Evolutionary conservation across 768 basidiomycete species (phyloP).

Genomic region (Hirschioporus abietinus): DNA sequence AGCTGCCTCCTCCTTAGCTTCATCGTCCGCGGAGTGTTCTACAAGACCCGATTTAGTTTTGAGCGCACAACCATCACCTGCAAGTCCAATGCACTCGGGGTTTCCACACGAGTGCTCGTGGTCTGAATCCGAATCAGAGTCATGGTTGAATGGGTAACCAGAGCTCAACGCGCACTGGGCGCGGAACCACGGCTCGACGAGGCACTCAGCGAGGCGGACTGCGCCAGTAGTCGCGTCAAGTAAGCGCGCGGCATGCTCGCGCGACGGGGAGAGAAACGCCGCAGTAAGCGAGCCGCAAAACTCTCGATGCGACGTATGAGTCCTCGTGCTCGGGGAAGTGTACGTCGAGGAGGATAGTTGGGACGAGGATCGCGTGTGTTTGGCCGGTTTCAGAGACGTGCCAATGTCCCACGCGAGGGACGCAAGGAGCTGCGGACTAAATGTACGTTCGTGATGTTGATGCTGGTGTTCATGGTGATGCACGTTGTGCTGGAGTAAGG

Average conservation of each 20-base stretch:
- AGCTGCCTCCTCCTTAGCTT: background rate
- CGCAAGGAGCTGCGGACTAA: background rate
- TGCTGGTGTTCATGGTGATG: background rate
- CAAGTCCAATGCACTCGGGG: constrained; percentile 5
- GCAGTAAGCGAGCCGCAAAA: constrained; percentile 70
- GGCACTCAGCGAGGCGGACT: constrained; percentile 59
- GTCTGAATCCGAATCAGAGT: background rate
- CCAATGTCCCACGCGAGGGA: background rate
- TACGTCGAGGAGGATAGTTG: constrained; percentile 25
- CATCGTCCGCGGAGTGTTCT: background rate
- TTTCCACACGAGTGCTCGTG: background rate
- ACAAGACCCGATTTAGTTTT: constrained; percentile 27
- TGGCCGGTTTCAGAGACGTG: background rate
- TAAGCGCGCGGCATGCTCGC: constrained; percentile 42
- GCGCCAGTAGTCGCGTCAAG: constrained; percentile 65
- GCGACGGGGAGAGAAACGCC: constrained; percentile 49
- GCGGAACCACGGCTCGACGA: constrained; percentile 71
- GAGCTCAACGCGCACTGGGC: constrained; percentile 36
- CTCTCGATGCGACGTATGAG: constrained; percentile 49
- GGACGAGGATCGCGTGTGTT: background rate
- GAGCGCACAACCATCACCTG: constrained; percentile 32
- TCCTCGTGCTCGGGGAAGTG: constrained; percentile 39
- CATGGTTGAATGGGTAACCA: constrained; percentile 6
- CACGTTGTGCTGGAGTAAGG: background rate
- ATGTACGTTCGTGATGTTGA: background rate